These are phyloP conservation scores for Candida quercuum DNA, from an alignment of 805 yeast genomes.

Conservation along the genomic window DNA sequence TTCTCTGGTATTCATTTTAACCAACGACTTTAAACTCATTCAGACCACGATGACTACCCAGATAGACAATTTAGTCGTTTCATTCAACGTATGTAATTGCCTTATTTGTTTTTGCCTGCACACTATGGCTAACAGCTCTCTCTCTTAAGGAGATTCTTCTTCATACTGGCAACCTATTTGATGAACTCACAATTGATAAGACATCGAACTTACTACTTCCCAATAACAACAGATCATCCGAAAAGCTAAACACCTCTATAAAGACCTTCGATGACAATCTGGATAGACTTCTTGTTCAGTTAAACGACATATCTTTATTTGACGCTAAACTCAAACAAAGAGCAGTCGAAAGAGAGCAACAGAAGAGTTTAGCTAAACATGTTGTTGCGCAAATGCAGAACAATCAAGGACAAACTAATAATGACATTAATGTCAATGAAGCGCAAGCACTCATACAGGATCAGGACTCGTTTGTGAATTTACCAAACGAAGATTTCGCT, in stretches of 20 bases:
- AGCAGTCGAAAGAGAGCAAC: slow-evolving; percentile 11
- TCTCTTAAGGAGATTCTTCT: slow-evolving; percentile 18
- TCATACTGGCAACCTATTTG: slow-evolving; percentile 19
- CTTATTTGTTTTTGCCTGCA: neutral
- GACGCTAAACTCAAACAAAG: slow-evolving; percentile 14
- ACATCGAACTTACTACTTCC: slow-evolving; percentile 19
- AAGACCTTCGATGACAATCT: slow-evolving; percentile 15
- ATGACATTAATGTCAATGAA: no score
- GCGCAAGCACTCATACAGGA: neutral
- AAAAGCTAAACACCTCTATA: slow-evolving; percentile 12
- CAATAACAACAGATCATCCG: slow-evolving; percentile 8
- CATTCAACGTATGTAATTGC: slow-evolving; percentile 10
- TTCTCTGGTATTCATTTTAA: no score
- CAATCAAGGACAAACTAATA: slow-evolving; percentile 1
- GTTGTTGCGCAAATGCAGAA: slow-evolving; percentile 7
- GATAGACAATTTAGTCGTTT: slow-evolving; percentile 11
- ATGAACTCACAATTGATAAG: slow-evolving; percentile 17
- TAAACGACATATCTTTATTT: slow-evolving; percentile 18
- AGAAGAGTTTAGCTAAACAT: slow-evolving; percentile 1
- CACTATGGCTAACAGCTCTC: neutral
- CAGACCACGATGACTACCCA: slow-evolving; percentile 11
- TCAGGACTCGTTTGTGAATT: neutral
- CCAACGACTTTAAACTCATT: no score
- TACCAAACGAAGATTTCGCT: slow-evolving; percentile 8
- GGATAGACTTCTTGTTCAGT: slow-evolving; percentile 19